Evolutionary conservation across 192 early-diverging fungal species (phyloP).

Genomic region (Geranomyces variabilis): DNA sequence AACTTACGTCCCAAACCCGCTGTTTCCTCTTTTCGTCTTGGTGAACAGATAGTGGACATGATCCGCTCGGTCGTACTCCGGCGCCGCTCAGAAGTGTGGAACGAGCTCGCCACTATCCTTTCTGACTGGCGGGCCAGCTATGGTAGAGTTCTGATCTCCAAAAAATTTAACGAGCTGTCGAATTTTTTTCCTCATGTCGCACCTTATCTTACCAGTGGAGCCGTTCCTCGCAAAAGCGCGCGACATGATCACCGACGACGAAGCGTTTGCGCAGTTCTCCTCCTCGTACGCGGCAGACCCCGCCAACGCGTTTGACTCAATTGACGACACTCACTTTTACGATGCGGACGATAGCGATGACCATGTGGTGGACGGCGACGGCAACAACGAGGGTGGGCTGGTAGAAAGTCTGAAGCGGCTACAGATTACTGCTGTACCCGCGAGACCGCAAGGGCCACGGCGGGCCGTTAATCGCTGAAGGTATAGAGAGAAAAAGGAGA

Average conservation of each 20-base stretch:
- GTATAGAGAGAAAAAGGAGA: too few species aligned
- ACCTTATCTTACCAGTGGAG: not conserved
- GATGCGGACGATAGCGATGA: too few species aligned
- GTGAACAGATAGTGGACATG: not conserved
- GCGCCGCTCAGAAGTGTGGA: not conserved
- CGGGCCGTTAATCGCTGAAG: too few species aligned
- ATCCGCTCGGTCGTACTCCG: slow-evolving; percentile 5
- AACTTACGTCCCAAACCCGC: not conserved
- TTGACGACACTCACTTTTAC: not conserved
- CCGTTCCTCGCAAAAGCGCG: slow-evolving; percentile 14
- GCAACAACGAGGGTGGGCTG: not conserved
- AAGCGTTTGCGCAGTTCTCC: slow-evolving; percentile 8
- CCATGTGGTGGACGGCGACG: not conserved
- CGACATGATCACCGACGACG: slow-evolving; percentile 13
- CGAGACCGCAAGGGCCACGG: too few species aligned
- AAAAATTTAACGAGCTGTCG: not conserved
- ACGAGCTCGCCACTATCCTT: not conserved
- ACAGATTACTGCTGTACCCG: not conserved
- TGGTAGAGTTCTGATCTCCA: not conserved
- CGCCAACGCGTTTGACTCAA: not conserved
- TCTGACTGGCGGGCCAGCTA: not conserved
- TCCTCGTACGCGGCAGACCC: not conserved
- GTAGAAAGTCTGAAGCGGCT: slow-evolving; percentile 2
- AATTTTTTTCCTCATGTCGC: too few species aligned
- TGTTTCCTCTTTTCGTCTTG: too few species aligned